Evolutionary conservation across 2,329 filamentous ascomycete genomes (phyloP), one percentile per base, ranked within the genome.

Genomic region (Tolypocladium paradoxum): DNA sequence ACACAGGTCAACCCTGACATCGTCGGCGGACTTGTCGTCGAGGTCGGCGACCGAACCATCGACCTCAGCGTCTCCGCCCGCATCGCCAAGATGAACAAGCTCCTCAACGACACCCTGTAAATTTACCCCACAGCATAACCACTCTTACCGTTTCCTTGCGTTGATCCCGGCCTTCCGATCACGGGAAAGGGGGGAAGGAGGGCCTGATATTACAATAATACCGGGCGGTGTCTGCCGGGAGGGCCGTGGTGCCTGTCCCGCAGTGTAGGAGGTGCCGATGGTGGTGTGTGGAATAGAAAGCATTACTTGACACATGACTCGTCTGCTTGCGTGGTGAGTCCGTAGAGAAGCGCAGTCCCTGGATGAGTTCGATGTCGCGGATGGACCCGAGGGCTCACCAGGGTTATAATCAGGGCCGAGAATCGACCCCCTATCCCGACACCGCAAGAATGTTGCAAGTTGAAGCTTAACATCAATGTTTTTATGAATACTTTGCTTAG

Each of bases 71-170:
- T 99, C 68, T 92, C 92, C 49, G 80, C 88, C 71, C 95, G 92
- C 82, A 87, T 99, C 74, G 82, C 88, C 72, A 95, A 90, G 84
- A 89, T 99, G 83, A 99, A 99, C 89, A 99, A 97, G 87, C 85
- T 96, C 72, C 87, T 99, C 70, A 91, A 82, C 64, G 93, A 99
- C 76, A 82, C 87, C 74, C 80, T 99, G 88, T 99, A 96, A 88
- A 90, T 59, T 52, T 54, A 58, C 48, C 53, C 59, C 61, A 54
- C 60, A 57, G 58, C 63, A 53, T 53, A 57, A 56, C 49, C 53
- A 58, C 57, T 52, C 54, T 55, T 54, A 56, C 54, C 58, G 58
- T 60, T 62, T 63, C 61, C 59, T 64, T 56, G 60, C 56, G 51
- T 63, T 62, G 55, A 54, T 58, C 55, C 58, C 54, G 55, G 55